phyloP scores from a whole-genome alignment of 176 grass and related monocot species.

The Cymbopogon citratus region DNA sequence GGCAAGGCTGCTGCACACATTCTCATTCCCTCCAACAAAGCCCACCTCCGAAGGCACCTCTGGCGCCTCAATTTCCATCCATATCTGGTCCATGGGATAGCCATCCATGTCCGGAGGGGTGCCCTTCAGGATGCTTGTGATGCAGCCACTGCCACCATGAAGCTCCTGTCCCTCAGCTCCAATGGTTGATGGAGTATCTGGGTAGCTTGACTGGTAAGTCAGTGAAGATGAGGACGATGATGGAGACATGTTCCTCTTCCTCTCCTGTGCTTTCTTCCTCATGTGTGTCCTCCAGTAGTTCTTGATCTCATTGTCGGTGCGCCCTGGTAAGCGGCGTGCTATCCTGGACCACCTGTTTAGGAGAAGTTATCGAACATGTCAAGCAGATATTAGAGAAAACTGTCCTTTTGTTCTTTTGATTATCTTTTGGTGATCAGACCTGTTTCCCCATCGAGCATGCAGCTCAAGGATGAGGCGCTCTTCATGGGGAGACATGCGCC shows the following conservation, averaged over 20 bases:
- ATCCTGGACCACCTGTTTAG: conserved; percentile 80
- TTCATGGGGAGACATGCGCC: conserved; percentile 82
- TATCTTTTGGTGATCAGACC: conserved; percentile 40
- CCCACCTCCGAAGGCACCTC: not conserved
- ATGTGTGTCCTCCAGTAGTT: conserved; percentile 97
- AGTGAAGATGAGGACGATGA: conserved; percentile 72
- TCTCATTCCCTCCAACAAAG: conserved; percentile 28
- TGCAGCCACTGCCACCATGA: conserved; percentile 39
- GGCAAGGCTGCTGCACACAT: conserved; percentile 19
- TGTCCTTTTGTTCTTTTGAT: not conserved
- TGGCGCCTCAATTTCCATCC: conserved; percentile 72
- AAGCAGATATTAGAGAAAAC: not conserved
- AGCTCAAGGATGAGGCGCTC: conserved; percentile 85
- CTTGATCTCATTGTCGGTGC: conserved; percentile 95
- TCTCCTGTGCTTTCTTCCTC: conserved; percentile 94
- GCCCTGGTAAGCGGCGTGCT: conserved; percentile 65
- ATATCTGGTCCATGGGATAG: conserved; percentile 88
- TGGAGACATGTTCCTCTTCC: conserved; percentile 58
- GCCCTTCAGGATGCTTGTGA: conserved; percentile 49
- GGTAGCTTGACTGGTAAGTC: conserved; percentile 51
- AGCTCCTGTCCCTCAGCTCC: conserved; percentile 27
- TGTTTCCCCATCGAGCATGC: conserved; percentile 84
- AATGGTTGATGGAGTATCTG: conserved; percentile 23
- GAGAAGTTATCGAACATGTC: not conserved
- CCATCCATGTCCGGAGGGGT: conserved; percentile 41